Conservation (phyloP, 148 eudicot species). For the Pouteria glomerata region DNA sequence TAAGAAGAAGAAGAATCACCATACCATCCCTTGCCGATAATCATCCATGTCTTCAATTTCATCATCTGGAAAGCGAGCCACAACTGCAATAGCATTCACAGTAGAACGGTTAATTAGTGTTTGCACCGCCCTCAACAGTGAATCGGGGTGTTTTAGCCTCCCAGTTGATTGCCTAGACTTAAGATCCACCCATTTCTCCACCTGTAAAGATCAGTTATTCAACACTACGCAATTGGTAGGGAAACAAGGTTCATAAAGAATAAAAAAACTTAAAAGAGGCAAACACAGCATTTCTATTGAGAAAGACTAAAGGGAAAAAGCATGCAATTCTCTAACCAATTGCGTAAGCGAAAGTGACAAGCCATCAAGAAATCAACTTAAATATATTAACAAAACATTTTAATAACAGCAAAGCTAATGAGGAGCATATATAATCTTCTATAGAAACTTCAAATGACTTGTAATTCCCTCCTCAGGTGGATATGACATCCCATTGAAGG, state of each 20-base stretch:
- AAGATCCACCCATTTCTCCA: slow-evolving; percentile 86
- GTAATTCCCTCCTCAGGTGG: background rate
- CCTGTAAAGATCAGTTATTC: slow-evolving; percentile 28
- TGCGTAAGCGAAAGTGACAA: background rate
- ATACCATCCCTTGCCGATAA: slow-evolving; percentile 83
- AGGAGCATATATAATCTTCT: background rate
- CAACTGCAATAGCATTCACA: slow-evolving; percentile 89
- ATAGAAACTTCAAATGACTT: background rate
- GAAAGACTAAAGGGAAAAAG: background rate
- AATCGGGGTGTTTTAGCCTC: slow-evolving; percentile 75
- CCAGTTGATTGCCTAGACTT: slow-evolving; percentile 82
- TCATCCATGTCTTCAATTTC: slow-evolving; percentile 56
- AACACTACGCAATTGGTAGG: background rate
- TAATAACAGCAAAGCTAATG: background rate
- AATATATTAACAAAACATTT: slow-evolving; percentile 2
- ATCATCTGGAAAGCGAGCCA: slow-evolving; percentile 90
- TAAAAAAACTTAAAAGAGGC: background rate
- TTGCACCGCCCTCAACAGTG: slow-evolving; percentile 74
- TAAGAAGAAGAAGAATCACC: slow-evolving; percentile 5
- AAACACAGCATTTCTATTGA: background rate
- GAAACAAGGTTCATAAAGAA: background rate
- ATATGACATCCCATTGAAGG: background rate
- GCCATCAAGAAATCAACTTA: background rate
- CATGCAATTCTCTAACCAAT: background rate
- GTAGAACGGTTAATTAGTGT: slow-evolving; percentile 42